phyloP scores from a whole-genome alignment of 2,329 filamentous ascomycete species.

The Geosmithia putterillii region DNA sequence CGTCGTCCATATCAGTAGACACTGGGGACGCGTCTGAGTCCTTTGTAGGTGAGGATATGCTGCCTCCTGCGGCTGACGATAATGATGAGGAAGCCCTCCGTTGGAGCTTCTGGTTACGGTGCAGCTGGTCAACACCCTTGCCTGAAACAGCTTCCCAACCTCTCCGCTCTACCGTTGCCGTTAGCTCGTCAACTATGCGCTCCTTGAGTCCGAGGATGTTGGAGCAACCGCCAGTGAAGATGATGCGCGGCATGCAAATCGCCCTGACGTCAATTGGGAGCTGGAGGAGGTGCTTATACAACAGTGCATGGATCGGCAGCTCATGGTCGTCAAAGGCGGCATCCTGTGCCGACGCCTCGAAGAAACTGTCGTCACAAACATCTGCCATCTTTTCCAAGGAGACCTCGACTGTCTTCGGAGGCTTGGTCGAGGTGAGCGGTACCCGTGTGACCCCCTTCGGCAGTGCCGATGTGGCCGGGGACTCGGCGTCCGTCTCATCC shows the following conservation, averaged over 20 bases:
- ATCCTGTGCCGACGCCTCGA: constrained; percentile 40
- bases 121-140: constrained; percentile 48
- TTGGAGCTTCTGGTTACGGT: constrained; percentile 28
- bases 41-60: constrained; percentile 4
- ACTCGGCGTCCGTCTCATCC: constrained; percentile 33
- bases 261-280: constrained; percentile 74
- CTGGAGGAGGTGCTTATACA: constrained; percentile 64
- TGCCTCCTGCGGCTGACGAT: neutral
- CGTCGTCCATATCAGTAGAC: constrained; percentile 8
- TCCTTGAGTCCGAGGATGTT: constrained; percentile 67
- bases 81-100: constrained; percentile 6
- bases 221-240: constrained; percentile 75
- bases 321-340: constrained; percentile 76
- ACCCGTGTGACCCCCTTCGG: constrained; percentile 11
- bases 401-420: constrained; percentile 46
- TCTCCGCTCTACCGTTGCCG: constrained; percentile 48
- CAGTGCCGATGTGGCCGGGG: constrained; percentile 7
- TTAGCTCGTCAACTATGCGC: constrained; percentile 66
- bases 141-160: constrained; percentile 72
- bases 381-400: constrained; percentile 60
- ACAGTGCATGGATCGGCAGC: constrained; percentile 59
- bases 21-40: constrained; percentile 7
- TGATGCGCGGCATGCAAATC: constrained; percentile 76
- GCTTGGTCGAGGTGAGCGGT: constrained; percentile 30
- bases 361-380: constrained; percentile 64